These are phyloP conservation scores for Chionographis japonica DNA, from an alignment of 106 monocot species.

Conservation along the genomic window DNA sequence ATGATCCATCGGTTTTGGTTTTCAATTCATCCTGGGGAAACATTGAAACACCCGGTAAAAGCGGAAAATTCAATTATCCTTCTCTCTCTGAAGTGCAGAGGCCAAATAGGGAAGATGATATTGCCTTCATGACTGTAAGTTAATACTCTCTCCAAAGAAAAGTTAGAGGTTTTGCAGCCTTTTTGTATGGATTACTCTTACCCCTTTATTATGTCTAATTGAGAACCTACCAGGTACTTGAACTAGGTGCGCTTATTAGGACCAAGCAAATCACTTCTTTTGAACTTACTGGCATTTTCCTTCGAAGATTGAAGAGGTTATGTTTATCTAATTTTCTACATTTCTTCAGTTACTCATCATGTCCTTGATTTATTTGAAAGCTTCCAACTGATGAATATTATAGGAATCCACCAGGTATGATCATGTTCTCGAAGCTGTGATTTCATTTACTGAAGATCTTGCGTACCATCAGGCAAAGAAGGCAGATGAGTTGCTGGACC, in stretches of 20 bases:
- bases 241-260: slow-evolving; percentile 77
- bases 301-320: slow-evolving; percentile 75
- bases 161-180: background rate
- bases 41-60: slow-evolving; percentile 14
- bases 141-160: background rate
- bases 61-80: slow-evolving; percentile 63
- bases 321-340: slow-evolving; percentile 2
- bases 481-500: slow-evolving; percentile 72
- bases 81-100: slow-evolving; percentile 24
- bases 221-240: slow-evolving; percentile 50
- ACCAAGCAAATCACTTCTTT: slow-evolving; percentile 76
- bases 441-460: slow-evolving; percentile 77
- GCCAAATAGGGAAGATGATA: slow-evolving; percentile 70
- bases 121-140: slow-evolving; percentile 86
- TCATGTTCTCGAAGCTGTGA: slow-evolving; percentile 70
- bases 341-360: background rate
- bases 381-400: background rate
- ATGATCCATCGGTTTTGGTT: slow-evolving; percentile 80
- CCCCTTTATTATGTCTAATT: background rate
- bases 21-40: slow-evolving; percentile 72
- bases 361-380: background rate
- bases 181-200: background rate
- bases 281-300: slow-evolving; percentile 70
- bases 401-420: slow-evolving; percentile 46
- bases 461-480: slow-evolving; percentile 68